Evolutionary conservation across 257 asterid genomes (phyloP), one percentile per base, ranked within the genome.

Genomic region (Solanum sejunctum): DNA sequence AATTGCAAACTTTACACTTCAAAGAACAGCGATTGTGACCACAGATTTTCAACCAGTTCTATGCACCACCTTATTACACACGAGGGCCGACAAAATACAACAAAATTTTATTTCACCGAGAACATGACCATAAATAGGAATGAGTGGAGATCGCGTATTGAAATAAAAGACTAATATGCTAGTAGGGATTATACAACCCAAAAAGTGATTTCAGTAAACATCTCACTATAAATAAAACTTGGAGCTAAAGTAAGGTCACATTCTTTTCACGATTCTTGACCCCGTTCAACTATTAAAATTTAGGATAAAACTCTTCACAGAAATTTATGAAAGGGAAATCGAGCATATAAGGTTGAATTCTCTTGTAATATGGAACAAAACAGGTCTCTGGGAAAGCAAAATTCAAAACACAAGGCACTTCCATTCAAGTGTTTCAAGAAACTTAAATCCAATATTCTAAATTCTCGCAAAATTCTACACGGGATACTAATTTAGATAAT

Each of bases 401-500:
- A 83, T 67, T 21, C 81, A 82, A 84, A 77, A 77, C 16, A 77
- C 47, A 52, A 51, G 82, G 82, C 82, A 77, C 82, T 77, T 77
- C 47, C 26, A 26, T 51, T 15, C 0, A 77, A 77, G 47, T 51
- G 63, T 77, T 51, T 26, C 47, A 7, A 26, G 23, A 52, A 39
- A 43, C 58, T 81, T 45, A 28, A 54, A 78, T 36, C 47, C 54
- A 36, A 32, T 32, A 51, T 70, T 43, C 78, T 85, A 89, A 86
- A 45, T 54, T 56, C 71, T 85, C 77, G 3, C 20, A 84, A 56
- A 72, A 82, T 66, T 13, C 85, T 85, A 85, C 88, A 85, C 78
- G 75, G 80, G 60, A 8, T 7, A 21, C 66, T 47, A 10, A 72
- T 78, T 91, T 92, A 89, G 90, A 92, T 91, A 17, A 92, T 92